A percentile compares a stretch with the other conserved stretches of the same genome.
Conservation (phyloP, 805 yeast genomes). For the Saccharomyces mikatae region DNA sequence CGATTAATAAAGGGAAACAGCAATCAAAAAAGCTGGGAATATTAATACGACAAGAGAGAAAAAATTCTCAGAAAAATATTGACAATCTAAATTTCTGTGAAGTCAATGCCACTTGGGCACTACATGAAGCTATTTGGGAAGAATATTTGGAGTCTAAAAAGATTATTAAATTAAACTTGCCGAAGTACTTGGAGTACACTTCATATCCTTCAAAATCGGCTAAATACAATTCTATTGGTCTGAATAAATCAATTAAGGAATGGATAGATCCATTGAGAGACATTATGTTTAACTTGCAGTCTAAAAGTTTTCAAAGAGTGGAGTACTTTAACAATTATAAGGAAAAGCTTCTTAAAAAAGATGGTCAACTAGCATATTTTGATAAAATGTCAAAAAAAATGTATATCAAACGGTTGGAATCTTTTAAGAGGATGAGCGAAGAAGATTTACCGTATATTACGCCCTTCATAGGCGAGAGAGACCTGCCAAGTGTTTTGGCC, state of each 20-base stretch:
- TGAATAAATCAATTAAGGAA: background rate
- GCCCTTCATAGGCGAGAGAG: slow-evolving; percentile 13
- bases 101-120: slow-evolving; percentile 17
- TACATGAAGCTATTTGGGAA: slow-evolving; percentile 29
- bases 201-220: background rate
- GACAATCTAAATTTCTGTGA: slow-evolving; percentile 14
- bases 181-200: slow-evolving; percentile 3
- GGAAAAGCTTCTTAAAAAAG: slow-evolving; percentile 9
- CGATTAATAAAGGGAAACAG: slow-evolving; percentile 20
- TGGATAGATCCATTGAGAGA: slow-evolving; percentile 27
- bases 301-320: slow-evolving; percentile 6
- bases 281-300: slow-evolving; percentile 6
- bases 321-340: slow-evolving; percentile 14
- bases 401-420: slow-evolving; percentile 17
- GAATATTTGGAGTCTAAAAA: slow-evolving; percentile 9
- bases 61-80: slow-evolving; percentile 14
- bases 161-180: slow-evolving; percentile 3
- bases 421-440: slow-evolving; percentile 15
- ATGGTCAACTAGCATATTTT: slow-evolving; percentile 11
- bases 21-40: slow-evolving; percentile 22
- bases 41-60: slow-evolving; percentile 17
- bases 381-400: slow-evolving; percentile 17
- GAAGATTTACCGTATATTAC: slow-evolving; percentile 16
- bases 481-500: slow-evolving; percentile 10
- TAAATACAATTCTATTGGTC: background rate